Conservation (phyloP, 495 filamentous ascomycete genomes). For the Hypoxylon cercidicola region DNA sequence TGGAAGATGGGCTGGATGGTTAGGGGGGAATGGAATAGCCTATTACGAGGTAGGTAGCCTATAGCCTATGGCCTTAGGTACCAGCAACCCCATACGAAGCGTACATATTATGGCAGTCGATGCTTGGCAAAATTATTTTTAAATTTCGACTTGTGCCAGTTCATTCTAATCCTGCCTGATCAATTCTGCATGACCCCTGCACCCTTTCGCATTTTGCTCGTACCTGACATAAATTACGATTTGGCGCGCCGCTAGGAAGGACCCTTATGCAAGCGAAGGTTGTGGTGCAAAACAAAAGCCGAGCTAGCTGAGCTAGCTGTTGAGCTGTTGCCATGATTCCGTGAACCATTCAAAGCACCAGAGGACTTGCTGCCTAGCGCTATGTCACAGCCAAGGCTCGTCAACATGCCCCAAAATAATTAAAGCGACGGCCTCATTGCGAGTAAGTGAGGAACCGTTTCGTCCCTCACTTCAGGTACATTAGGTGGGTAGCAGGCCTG, state of each 20-base stretch:
- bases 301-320: constrained; percentile 8
- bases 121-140: too few species aligned
- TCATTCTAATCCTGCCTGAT: constrained; percentile 2
- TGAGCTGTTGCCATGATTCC: constrained; percentile 27
- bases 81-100: background rate
- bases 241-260: constrained; percentile 13
- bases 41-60: background rate
- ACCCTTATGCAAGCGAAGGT: constrained; percentile 31
- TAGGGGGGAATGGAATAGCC: background rate
- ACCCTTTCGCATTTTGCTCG: constrained; percentile 21
- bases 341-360: background rate
- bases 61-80: background rate
- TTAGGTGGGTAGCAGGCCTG: too few species aligned
- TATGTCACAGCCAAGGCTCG: background rate
- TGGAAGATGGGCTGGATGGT: background rate
- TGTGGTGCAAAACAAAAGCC: constrained; percentile 11
- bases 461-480: too few species aligned
- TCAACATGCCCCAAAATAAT: background rate
- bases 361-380: background rate
- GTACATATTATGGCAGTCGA: too few species aligned
- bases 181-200: constrained; percentile 11
- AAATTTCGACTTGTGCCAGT: background rate
- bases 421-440: background rate
- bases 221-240: constrained; percentile 39
- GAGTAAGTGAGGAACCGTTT: too few species aligned